Evolutionary conservation across 179 eudicot genomes (phyloP), one percentile per base, ranked within the genome.

Genomic region (Dionaea muscipula): DNA sequence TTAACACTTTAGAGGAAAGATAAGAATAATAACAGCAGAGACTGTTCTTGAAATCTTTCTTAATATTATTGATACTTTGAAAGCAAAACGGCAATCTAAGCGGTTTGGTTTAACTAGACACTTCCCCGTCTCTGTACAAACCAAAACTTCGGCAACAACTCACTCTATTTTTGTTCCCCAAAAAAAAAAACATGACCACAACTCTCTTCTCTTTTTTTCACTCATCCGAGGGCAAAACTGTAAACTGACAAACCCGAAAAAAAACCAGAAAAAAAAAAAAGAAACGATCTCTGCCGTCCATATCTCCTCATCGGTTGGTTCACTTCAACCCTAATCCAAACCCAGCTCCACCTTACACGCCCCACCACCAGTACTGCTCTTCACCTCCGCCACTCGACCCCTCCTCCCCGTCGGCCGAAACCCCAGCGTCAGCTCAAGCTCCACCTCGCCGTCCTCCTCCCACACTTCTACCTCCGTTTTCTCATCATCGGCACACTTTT

Each of bases 351-450:
- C 47, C 51, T 9, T 58, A 35, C 55, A 59, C 14, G 50, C 48
- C 13, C 64, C 57, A 16, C 35, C 65, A 19, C 45, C 38, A 19
- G 23, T 8, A 44, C 24, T 18, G 31, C 39, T 69, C 36, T 26
- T 15, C n/a, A 47, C 40, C 23, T 31, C 70, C 53, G 65, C 16
- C 11, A 9, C 28, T 24, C 50, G 45, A 3, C n/a, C n/a, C n/a
- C 9, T 44, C 64, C 31, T 36, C 37, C 7, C 52, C 13, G 45
- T 7, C 41, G 77, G 65, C 61, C 70, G 74, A 37, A 72, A 63
- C 13, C 93, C 85, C 0, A 86, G 78, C 0, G 84, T 79, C 39
- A 86, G 68, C 61, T 81, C 91, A 39, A 86, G 78, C 64, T 75
- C 87, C 61, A 83, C 37, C 69, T 68, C 83, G 1, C 68, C 78